These are phyloP conservation scores for Aspergillus udagawae DNA, from an alignment of 2,329 filamentous ascomycete species.

Conservation along the genomic window DNA sequence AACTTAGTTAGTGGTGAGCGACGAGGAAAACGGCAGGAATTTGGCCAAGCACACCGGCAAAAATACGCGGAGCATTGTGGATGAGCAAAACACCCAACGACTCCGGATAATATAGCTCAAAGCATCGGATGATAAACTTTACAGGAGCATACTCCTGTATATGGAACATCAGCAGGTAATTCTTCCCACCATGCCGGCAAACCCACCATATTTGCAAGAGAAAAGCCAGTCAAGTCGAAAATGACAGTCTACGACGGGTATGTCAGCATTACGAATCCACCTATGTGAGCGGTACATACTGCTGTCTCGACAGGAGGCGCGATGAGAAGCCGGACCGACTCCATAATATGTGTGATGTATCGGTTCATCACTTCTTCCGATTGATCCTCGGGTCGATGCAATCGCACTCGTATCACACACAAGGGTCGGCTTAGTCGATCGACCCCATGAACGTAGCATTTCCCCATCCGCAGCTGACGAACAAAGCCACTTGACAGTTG, in stretches of 20 bases:
- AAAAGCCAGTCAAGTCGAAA: slow-evolving; percentile 92
- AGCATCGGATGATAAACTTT: slow-evolving; percentile 98
- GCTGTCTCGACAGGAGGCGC: slow-evolving; percentile 77
- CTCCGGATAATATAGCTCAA: slow-evolving; percentile 96
- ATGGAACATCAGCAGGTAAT: neutral
- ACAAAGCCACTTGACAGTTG: slow-evolving; percentile 70
- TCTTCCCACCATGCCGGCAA: no score
- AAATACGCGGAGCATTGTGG: slow-evolving; percentile 88
- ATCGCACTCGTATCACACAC: slow-evolving; percentile 71
- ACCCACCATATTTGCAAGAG: slow-evolving; percentile 81
- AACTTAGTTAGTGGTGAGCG: neutral
- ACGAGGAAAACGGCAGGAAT: neutral
- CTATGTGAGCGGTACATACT: slow-evolving; percentile 50
- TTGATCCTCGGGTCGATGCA: slow-evolving; percentile 80
- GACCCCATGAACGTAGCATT: slow-evolving; percentile 78
- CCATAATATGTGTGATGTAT: slow-evolving; percentile 87
- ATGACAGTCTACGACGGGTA: slow-evolving; percentile 64
- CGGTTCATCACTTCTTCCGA: slow-evolving; percentile 74
- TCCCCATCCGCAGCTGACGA: slow-evolving; percentile 75
- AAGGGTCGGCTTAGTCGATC: slow-evolving; percentile 80
- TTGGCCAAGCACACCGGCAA: slow-evolving; percentile 61
- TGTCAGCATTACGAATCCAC: neutral
- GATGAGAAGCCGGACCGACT: slow-evolving; percentile 76
- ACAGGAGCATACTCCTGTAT: slow-evolving; percentile 78
- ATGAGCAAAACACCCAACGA: slow-evolving; percentile 84